These are phyloP conservation scores for Saccharum officinarum DNA, from an alignment of 176 grass and related monocot species.

Conservation along the genomic window DNA sequence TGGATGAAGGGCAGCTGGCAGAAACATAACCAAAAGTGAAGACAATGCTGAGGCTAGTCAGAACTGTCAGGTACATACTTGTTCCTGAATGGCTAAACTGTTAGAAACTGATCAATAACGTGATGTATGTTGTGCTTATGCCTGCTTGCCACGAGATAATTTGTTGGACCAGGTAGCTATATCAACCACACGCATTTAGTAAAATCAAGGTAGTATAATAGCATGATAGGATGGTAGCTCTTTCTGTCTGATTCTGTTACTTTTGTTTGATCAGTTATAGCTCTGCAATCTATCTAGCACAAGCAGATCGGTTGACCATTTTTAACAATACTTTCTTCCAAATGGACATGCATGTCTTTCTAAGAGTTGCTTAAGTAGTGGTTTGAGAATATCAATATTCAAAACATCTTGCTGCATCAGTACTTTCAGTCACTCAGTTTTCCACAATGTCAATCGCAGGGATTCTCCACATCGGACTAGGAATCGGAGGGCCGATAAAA, in stretches of 20 bases:
- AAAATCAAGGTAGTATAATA: not conserved
- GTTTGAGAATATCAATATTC: too few relatives aligned
- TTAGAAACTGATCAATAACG: not conserved
- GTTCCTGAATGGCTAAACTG: not conserved
- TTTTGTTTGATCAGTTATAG: not conserved
- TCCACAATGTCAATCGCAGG: too few relatives aligned
- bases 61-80: not conserved
- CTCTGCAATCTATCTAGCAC: not conserved
- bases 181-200: not conserved
- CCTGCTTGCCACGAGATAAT: not conserved
- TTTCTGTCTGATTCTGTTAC: not conserved
- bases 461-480: too few relatives aligned
- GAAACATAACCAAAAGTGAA: not conserved
- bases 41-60: not conserved
- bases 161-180: not conserved
- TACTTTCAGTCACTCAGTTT: too few relatives aligned
- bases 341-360: too few relatives aligned
- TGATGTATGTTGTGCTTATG: not conserved
- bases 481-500: too few relatives aligned
- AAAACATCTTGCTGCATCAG: too few relatives aligned
- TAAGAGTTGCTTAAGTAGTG: too few relatives aligned
- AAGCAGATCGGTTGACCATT: not conserved
- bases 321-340: not conserved
- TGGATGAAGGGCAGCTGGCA: not conserved
- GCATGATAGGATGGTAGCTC: not conserved